These are phyloP conservation scores for Eucalyptus tenuipes DNA, from an alignment of 345 rosid genomes.

Conservation along the genomic window DNA sequence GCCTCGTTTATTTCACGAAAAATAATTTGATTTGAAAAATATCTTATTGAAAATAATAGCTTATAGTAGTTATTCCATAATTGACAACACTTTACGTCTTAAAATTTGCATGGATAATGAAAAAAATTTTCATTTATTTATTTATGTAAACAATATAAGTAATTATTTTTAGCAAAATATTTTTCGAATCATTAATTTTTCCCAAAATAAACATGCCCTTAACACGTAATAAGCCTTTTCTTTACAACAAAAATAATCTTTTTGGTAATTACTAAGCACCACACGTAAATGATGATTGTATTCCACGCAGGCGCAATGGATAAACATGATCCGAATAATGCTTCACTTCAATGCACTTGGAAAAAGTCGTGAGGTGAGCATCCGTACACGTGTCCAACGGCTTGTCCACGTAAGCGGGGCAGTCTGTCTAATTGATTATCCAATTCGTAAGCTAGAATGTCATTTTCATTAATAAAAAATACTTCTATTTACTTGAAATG, in stretches of 20 bases:
- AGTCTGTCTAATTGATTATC: background rate
- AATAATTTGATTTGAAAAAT: background rate
- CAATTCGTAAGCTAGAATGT: background rate
- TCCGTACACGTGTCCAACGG: background rate
- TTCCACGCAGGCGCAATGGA: background rate
- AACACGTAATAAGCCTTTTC: background rate
- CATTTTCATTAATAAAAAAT: background rate
- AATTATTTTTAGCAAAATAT: background rate
- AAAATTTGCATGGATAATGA: background rate
- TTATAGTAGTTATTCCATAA: background rate
- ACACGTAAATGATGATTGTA: background rate
- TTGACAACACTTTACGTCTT: background rate
- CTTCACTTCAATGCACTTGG: background rate
- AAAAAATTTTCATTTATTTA: fast-evolving
- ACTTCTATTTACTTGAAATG: background rate
- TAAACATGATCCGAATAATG: background rate
- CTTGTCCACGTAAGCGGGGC: background rate
- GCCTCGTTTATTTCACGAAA: fast-evolving
- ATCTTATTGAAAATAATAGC: background rate
- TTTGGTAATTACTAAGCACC: background rate
- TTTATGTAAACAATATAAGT: background rate
- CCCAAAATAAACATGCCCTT: fast-evolving
- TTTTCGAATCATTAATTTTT: background rate
- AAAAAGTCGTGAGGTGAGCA: background rate
- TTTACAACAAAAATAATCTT: background rate